phyloP scores from a whole-genome alignment of 768 basidiomycete species.

The Rubroboletus satanas region DNA sequence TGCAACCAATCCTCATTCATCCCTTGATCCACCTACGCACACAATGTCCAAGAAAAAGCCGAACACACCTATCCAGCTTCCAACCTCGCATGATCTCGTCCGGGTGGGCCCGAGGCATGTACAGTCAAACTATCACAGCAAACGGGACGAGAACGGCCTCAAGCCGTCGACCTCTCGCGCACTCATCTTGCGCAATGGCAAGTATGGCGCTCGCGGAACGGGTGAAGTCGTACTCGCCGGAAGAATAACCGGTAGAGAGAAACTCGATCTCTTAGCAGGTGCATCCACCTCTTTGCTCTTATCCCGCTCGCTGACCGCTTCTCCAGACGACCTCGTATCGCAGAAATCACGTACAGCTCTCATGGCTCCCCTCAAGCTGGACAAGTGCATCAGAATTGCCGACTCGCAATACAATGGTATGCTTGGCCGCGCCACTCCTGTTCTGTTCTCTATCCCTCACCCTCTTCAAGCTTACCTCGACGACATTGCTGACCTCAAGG shows the following conservation, averaged over 20 bases:
- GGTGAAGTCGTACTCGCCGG: slow-evolving; percentile 59
- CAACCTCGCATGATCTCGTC: slow-evolving; percentile 45
- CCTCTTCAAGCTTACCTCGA: slow-evolving; percentile 56
- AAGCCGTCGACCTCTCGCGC: slow-evolving; percentile 70
- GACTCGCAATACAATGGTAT: slow-evolving; percentile 71
- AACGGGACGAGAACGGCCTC: slow-evolving; percentile 48
- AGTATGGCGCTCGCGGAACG: slow-evolving; percentile 65
- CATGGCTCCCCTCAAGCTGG: slow-evolving; percentile 59
- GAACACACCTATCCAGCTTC: slow-evolving; percentile 5
- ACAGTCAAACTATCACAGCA: slow-evolving; percentile 30
- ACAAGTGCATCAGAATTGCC: slow-evolving; percentile 61
- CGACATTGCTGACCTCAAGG: slow-evolving; percentile 63
- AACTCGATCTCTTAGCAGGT: slow-evolving; percentile 78
- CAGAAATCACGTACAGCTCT: slow-evolving; percentile 56
- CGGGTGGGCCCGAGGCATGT: slow-evolving; percentile 54
- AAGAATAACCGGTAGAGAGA: slow-evolving; percentile 72
- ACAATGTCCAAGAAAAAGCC: slow-evolving; percentile 34
- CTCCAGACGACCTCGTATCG: slow-evolving; percentile 59
- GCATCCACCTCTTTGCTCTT: slow-evolving; percentile 8
- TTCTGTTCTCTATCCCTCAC: slow-evolving; percentile 9
- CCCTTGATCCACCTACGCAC: not conserved
- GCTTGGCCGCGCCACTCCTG: slow-evolving; percentile 10
- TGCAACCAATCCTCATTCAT: not conserved
- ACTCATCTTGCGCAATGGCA: slow-evolving; percentile 69
- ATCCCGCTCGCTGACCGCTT: not conserved